Conservation (phyloP, 2,329 filamentous ascomycete species). For the Ceratocystiopsis brevicomis region DNA sequence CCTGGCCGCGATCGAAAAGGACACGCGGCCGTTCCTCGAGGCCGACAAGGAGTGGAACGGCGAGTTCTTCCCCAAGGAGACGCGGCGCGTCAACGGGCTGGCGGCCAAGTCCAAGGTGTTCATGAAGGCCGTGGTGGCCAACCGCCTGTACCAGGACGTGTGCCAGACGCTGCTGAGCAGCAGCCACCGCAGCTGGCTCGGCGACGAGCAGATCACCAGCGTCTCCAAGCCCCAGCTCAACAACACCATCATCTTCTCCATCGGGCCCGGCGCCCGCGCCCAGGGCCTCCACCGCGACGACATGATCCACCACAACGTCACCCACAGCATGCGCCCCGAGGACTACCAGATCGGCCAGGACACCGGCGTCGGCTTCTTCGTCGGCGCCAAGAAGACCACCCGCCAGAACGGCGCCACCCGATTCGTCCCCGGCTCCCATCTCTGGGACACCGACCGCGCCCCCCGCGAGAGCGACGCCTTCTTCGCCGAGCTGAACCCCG, state of each 20-base stretch:
- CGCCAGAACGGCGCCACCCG: conserved; percentile 18
- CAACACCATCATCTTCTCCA: conserved; percentile 14
- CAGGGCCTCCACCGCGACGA: conserved; percentile 14
- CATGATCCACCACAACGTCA: conserved; percentile 10
- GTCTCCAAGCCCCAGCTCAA: conserved; percentile 11
- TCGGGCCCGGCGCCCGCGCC: conserved; percentile 9
- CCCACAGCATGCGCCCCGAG: neutral
- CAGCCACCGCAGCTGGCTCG: neutral
- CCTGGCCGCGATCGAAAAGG: conserved; percentile 1
- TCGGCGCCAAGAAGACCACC: conserved; percentile 15
- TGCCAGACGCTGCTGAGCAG: neutral
- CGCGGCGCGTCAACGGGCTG: conserved; percentile 3
- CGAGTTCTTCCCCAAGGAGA: conserved; percentile 4
- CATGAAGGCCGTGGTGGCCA: neutral
- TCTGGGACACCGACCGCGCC: conserved; percentile 12
- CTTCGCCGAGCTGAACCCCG: conserved; percentile 10
- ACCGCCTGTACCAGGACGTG: conserved; percentile 1
- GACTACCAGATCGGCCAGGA: conserved; percentile 10
- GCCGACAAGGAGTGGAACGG: conserved; percentile 3
- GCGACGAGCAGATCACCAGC: neutral
- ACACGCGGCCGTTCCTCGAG: neutral
- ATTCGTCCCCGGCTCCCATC: conserved; percentile 19
- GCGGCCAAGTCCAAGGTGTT: conserved; percentile 1
- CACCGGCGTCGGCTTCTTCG: conserved; percentile 15
- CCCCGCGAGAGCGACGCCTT: conserved; percentile 7